Base-by-base conservation (phyloP, 2,329 filamentous ascomycete genomes). In the Cryphonectria nitschkei region DNA sequence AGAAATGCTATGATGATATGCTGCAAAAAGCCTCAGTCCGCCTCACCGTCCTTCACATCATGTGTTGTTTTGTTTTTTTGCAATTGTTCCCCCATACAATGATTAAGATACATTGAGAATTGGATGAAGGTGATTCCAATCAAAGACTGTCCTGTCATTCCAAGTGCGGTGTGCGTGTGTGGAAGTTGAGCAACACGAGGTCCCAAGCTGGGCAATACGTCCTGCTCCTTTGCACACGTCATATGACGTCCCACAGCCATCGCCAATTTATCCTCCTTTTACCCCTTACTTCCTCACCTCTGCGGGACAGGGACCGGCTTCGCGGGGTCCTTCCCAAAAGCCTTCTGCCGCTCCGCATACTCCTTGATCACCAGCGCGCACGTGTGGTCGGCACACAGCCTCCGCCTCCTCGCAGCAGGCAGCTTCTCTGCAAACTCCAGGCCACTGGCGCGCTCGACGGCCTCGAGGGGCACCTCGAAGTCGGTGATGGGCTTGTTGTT, bases 381-480 rank as follows among this genome's bases (percentile, higher is more conserved):
- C 73, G 86, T 88, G n/a, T 94, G 88, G 78, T 99, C 95, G 74
- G 93, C 86, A 81, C 96, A 99, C 68, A 99, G 84, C 73, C 91
- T 88, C 83, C 90, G 94, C 78, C 93, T 87, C 76, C 95, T 88
- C 77, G 90, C 85, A 2, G 86, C 80, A 7, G 94, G 92, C 78
- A 99, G 82, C 83, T 95, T 92, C 29, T 87, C 86, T 39, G 93
- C 93, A 82, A 99, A 99, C 79, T 98, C 94, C 76, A 99, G 83
- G 5, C 96, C 96, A 75, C 92, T 95, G 1, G 96, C 95, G 74
- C 94, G 88, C 87, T 99, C 96, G 50, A 99, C 90, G 13, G 91
- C 92, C 85, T 98, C 95, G 52, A 99, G 80, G 0, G 96, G 95
- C 37, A 98, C 96, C 85, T 98, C 95, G 78, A 99, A 99, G 79